Conservation (phyloP, 2,329 filamentous ascomycete species). For the Penicillium sp. region DNA sequence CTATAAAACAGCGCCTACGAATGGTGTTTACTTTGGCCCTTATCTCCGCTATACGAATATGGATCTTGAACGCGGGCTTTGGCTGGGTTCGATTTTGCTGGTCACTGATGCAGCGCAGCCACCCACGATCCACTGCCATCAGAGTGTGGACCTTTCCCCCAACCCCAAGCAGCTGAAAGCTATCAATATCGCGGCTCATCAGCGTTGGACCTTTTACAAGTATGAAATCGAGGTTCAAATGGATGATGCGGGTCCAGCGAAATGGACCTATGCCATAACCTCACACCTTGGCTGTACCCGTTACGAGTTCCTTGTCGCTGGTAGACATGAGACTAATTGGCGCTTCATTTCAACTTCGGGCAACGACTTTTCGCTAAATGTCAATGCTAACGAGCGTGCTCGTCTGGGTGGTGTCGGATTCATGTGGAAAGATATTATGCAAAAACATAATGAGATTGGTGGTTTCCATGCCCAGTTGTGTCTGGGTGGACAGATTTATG, state of each 20-base stretch:
- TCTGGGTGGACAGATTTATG: conserved; percentile 92
- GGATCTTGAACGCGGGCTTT: conserved; percentile 87
- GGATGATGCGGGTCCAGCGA: conserved; percentile 74
- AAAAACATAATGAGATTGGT: conserved; percentile 94
- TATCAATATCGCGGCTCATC: conserved; percentile 82
- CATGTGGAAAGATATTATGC: conserved; percentile 99
- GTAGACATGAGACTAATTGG: conserved; percentile 88
- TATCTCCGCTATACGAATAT: conserved; percentile 97
- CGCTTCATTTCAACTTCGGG: conserved; percentile 94
- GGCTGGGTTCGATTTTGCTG: conserved; percentile 91
- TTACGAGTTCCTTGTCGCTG: conserved; percentile 95
- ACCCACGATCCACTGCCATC: conserved; percentile 93
- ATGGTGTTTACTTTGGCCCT: conserved; percentile 96
- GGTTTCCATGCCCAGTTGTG: conserved; percentile 95
- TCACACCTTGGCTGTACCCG: conserved; percentile 96
- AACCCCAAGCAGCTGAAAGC: conserved; percentile 87
- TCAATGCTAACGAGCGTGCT: conserved; percentile 81
- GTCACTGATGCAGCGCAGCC: conserved; percentile 90
- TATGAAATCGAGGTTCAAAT: conserved; percentile 91
- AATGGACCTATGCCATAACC: conserved; percentile 98
- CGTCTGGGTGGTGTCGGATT: conserved; percentile 87
- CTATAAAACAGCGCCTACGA: conserved; percentile 91
- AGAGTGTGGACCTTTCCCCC: conserved; percentile 86
- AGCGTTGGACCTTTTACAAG: conserved; percentile 93
- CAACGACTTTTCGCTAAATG: conserved; percentile 90